Conservation (phyloP, 208 protist genomes). For the Wallacemonas rigidus region DNA sequence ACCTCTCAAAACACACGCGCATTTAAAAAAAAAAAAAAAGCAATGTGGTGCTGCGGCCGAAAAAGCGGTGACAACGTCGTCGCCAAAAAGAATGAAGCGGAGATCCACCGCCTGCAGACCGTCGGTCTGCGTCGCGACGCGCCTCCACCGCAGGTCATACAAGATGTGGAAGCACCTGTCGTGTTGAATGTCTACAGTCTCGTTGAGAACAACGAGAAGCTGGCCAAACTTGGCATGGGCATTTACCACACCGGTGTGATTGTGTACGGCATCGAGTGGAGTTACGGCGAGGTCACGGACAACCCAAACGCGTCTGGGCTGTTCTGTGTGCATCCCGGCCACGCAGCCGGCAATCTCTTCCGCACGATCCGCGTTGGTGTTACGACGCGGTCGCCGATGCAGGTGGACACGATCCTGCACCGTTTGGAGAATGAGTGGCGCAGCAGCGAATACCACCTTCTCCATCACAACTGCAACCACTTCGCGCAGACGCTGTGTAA, state of each 20-base stretch:
- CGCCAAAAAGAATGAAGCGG: constrained; percentile 30
- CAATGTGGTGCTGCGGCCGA: constrained; percentile 62
- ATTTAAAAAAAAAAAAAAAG: constrained; percentile 15
- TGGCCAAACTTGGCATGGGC: constrained; percentile 79
- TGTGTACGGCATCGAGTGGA: constrained; percentile 91
- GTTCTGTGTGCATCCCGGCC: constrained; percentile 75
- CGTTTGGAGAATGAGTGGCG: constrained; percentile 88
- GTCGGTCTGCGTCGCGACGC: constrained; percentile 43
- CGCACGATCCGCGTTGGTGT: constrained; percentile 69
- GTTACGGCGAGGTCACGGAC: constrained; percentile 83
- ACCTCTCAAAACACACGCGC: not conserved
- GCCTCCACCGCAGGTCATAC: constrained; percentile 34
- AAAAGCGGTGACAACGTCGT: constrained; percentile 23
- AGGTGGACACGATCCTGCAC: constrained; percentile 88
- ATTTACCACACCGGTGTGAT: constrained; percentile 90
- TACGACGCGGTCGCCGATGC: constrained; percentile 76
- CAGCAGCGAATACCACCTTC: constrained; percentile 86
- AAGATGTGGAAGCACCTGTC: constrained; percentile 52
- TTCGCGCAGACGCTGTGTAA: constrained; percentile 85
- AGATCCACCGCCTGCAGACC: constrained; percentile 23
- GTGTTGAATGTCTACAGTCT: constrained; percentile 87
- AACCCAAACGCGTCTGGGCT: constrained; percentile 67
- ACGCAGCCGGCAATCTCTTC: constrained; percentile 68
- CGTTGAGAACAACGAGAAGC: constrained; percentile 57
- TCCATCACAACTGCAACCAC: constrained; percentile 93